A percentile compares a stretch with the other conserved stretches of the same genome.
Conservation (phyloP, 176 grass and related monocot genomes). For the Cymbopogon citratus region DNA sequence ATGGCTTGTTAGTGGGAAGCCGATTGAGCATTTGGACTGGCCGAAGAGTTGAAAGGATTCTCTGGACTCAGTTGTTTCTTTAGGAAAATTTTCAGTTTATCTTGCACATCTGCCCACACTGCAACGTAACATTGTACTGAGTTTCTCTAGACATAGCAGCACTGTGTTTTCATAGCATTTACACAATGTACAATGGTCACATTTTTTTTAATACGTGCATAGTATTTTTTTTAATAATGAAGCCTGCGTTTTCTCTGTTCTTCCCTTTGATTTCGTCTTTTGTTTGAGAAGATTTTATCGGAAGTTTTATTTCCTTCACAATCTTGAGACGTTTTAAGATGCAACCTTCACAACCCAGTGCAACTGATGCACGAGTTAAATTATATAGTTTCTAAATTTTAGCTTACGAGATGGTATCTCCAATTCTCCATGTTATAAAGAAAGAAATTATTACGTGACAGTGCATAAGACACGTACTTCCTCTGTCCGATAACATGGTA, state of each 20-base stretch:
- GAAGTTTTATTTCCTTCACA: neutral
- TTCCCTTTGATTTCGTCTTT: neutral
- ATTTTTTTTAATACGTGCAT: neutral
- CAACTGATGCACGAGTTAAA: neutral
- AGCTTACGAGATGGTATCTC: too few relatives aligned
- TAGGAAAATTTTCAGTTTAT: neutral
- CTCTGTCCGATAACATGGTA: too few relatives aligned
- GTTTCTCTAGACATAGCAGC: neutral
- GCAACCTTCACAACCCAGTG: neutral
- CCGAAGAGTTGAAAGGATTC: slow-evolving; percentile 40
- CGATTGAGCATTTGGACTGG: slow-evolving; percentile 57
- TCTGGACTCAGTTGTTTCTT: neutral
- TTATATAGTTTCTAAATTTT: too few relatives aligned
- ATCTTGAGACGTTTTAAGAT: neutral
- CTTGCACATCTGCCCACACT: slow-evolving; percentile 8
- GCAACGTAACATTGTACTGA: neutral
- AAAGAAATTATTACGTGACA: too few relatives aligned
- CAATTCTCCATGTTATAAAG: too few relatives aligned
- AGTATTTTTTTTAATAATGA: neutral
- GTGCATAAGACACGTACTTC: too few relatives aligned
- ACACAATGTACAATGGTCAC: neutral
- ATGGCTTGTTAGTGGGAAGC: slow-evolving; percentile 44
- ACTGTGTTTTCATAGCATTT: neutral
- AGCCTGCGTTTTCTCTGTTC: neutral
- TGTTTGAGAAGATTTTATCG: neutral